These are phyloP conservation scores for Rhododendron molle DNA, from an alignment of 148 eudicot genomes.

Conservation along the genomic window DNA sequence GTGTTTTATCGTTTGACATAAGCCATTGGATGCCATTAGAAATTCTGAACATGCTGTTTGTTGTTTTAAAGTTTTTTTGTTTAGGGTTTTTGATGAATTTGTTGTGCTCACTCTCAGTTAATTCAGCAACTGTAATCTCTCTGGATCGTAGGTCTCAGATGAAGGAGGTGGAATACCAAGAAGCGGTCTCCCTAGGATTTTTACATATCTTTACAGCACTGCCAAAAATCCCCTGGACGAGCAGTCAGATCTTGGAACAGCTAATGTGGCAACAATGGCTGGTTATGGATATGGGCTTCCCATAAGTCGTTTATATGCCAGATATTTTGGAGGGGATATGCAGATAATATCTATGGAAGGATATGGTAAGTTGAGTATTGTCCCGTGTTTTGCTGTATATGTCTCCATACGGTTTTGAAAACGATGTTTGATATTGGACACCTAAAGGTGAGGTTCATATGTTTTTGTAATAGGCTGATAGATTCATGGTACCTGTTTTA, in stretches of 20 bases:
- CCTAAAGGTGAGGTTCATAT: too few relatives aligned
- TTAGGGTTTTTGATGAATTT: not conserved
- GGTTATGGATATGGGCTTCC: slow-evolving; percentile 97
- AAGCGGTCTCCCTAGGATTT: slow-evolving; percentile 87
- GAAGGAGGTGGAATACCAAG: slow-evolving; percentile 99
- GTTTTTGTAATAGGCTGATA: not conserved
- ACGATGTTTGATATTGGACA: not conserved
- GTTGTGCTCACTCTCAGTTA: not conserved
- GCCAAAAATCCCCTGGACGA: slow-evolving; percentile 74
- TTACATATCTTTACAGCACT: slow-evolving; percentile 96
- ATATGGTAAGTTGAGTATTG: slow-evolving; percentile 50
- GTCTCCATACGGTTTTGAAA: not conserved
- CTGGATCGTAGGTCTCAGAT: slow-evolving; percentile 67
- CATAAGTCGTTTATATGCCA: slow-evolving; percentile 86
- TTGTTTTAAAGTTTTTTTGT: not conserved
- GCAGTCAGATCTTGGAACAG: slow-evolving; percentile 46
- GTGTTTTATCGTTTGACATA: not conserved
- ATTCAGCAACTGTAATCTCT: not conserved
- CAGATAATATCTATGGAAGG: slow-evolving; percentile 99
- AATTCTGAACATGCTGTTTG: not conserved
- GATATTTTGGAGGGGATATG: slow-evolving; percentile 94
- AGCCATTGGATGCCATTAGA: not conserved
- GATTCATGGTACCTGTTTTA: not conserved
- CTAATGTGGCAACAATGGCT: slow-evolving; percentile 73
- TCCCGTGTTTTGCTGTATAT: not conserved